Percentiles rank a stretch among this genome's conserved stretches.
phyloP scores from a whole-genome alignment of 1,284 basidiomycete species.

The Leccinum pachyderme region DNA sequence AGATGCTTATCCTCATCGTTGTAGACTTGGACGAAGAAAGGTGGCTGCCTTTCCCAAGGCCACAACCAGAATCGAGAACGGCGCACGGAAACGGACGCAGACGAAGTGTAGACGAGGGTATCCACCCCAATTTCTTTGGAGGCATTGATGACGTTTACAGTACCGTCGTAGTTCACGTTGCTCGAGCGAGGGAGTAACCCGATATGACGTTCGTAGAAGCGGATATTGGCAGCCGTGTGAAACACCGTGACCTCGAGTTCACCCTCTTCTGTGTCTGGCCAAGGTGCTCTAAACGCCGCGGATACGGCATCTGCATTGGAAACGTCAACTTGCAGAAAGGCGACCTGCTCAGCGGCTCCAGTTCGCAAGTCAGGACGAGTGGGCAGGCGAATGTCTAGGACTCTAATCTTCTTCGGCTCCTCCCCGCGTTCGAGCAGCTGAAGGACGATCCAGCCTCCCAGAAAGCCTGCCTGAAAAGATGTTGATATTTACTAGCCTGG shows the following conservation, averaged over 20 bases:
- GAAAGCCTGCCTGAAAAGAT: slow-evolving; percentile 55
- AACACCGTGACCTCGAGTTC: slow-evolving; percentile 54
- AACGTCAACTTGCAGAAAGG: slow-evolving; percentile 60
- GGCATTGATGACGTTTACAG: slow-evolving; percentile 54
- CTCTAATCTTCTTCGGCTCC: slow-evolving; percentile 59
- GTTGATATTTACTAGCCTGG: slow-evolving; percentile 1
- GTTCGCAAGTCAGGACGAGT: slow-evolving; percentile 50
- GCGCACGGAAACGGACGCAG: slow-evolving; percentile 53
- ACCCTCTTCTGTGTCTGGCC: slow-evolving; percentile 41
- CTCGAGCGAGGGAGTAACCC: slow-evolving; percentile 52
- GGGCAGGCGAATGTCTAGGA: slow-evolving; percentile 63
- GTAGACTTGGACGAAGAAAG: slow-evolving; percentile 54
- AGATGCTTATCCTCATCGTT: slow-evolving; percentile 51
- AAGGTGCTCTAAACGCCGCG: slow-evolving; percentile 62
- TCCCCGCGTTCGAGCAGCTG: slow-evolving; percentile 68
- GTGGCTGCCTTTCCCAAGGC: slow-evolving; percentile 65
- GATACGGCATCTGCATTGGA: slow-evolving; percentile 50
- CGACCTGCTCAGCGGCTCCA: slow-evolving; percentile 47
- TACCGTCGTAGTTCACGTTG: slow-evolving; percentile 62
- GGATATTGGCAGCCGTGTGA: slow-evolving; percentile 72
- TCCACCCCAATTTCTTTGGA: slow-evolving; percentile 45
- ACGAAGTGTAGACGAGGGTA: slow-evolving; percentile 61
- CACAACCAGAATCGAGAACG: slow-evolving; percentile 60
- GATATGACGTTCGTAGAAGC: slow-evolving; percentile 64
- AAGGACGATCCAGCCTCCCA: slow-evolving; percentile 73